Evolutionary conservation across 176 grass and related monocot species (phyloP), one percentile per base, ranked within the genome.

Genomic region (Hordeum vulgare): DNA sequence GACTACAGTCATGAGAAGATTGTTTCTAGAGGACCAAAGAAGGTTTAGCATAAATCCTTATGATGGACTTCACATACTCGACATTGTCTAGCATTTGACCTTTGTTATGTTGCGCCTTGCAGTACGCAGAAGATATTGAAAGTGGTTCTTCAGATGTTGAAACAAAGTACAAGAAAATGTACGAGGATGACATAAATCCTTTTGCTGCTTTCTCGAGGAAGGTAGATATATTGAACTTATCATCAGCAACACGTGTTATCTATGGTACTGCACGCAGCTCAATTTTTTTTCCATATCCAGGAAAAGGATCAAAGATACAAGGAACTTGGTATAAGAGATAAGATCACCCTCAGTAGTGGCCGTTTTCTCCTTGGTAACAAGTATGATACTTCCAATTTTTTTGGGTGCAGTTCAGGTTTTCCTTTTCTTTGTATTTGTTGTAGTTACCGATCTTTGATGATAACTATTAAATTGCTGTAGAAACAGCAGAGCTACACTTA

Each of bases 171-270:
- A 96, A 92, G 84, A 99, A 94, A 83, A 96, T 99, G 87, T 99
- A 99, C 18, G 97, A 99, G 87, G 97, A 99, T 79, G 97, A 99
- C 72, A 99, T 99, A 89, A 99, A 99, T 83, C 97, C 97, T 28
- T 99, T 99, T 99, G 97, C 97, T 71, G 96, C 96, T 77, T 99
- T 99, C 88, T 99, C 96, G 12, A 99, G 92, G 81, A 99, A 99
- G 96, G 96, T 71, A 68, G 10, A 61, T 17, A 83, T 82, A 42
- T 58, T 71, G 42, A 59, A 21, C 60, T 62, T 58, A 61, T 61
- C 18, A 56, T 37, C 57, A 74, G 3, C 4, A 67, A 61, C 27
- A 71, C 23, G 34, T 89, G 33, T 39, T 47, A 54, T 67, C 27
- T 78, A 27, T 79, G 78, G 11, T 80, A 84, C 85, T 67, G 36